Evolutionary conservation across 108 stramenopile genomes (phyloP), one percentile per base, ranked within the genome.

Genomic region (Fragilariopsis cylindrus): DNA sequence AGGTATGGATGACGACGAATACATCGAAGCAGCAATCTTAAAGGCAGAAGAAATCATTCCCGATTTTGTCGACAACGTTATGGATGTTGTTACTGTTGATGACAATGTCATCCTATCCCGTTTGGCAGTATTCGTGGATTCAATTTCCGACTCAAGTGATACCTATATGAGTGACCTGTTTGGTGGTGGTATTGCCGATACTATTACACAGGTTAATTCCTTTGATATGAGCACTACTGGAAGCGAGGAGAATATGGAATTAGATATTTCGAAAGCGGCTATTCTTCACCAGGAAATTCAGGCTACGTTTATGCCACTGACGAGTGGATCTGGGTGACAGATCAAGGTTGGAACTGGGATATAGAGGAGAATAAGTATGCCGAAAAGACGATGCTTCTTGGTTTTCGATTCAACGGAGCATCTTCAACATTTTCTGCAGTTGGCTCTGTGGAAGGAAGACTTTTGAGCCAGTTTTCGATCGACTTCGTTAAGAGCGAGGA

Each of bases 391-490:
- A 76, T 63, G 58, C 44, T 87, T 11, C 11, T 82, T 5, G 75
- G 75, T 13, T 79, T 83, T 48, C 69, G 72, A 12, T 48, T 88
- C 15, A 56, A 76, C 54, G 82, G 76, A n/a, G 63, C 76, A 5
- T 74, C 82, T 16, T 62, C 83, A 1, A 65, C 64, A 4, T 80
- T 77, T 56, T 56, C 42, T 4, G 47, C 80, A 15, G 18, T 83
- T n/a, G 84, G 84, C 4, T 49, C 41, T 18, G 79, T 86, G 9
- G 40, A 60, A 45, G 88, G 88, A 63, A 74, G 79, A 18, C 45
- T 82, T 7, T 52, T 89, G 69, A 81, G 77, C 70, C 75, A 74
- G 50, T 84, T 80, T 49, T 75, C 82, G 3, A 19, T 89, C 13
- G 81, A 82, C 62, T 64, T 80, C 48, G 60, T 65, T 42, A 30